A percentile compares a stretch with the other conserved stretches of the same genome.
These are phyloP conservation scores for Amanita phalloides DNA, from an alignment of 768 basidiomycete species.

Conservation along the genomic window DNA sequence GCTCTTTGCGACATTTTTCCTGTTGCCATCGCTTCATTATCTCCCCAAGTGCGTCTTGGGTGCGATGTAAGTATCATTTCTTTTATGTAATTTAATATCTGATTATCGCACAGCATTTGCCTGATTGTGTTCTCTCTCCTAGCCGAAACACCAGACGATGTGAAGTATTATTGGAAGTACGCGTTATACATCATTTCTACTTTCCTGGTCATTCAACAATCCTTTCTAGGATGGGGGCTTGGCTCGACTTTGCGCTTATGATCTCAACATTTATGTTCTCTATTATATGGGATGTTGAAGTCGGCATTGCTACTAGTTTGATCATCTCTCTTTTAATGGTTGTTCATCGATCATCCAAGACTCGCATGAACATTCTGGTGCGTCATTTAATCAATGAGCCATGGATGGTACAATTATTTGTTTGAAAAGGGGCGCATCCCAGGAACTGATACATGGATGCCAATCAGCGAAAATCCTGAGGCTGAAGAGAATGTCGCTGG, in stretches of 20 bases:
- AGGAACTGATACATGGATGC: slow-evolving; percentile 83
- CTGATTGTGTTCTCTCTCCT: slow-evolving; percentile 81
- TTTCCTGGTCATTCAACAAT: neutral
- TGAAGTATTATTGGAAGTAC: slow-evolving; percentile 76
- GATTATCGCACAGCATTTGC: slow-evolving; percentile 44
- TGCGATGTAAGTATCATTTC: slow-evolving; percentile 51
- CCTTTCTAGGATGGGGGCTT: slow-evolving; percentile 67
- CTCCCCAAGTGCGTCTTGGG: slow-evolving; percentile 87
- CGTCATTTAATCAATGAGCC: slow-evolving; percentile 12
- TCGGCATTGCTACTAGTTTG: slow-evolving; percentile 83
- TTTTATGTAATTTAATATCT: neutral
- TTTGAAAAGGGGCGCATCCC: slow-evolving; percentile 67
- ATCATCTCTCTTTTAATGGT: slow-evolving; percentile 84
- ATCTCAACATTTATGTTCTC: slow-evolving; percentile 79
- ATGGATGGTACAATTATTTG: neutral
- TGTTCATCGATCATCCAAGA: slow-evolving; percentile 79
- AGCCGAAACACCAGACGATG: slow-evolving; percentile 79
- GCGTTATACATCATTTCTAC: slow-evolving; percentile 11
- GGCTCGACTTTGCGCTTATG: slow-evolving; percentile 85
- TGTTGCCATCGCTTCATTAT: slow-evolving; percentile 77
- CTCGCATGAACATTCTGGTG: slow-evolving; percentile 87
- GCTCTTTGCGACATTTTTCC: slow-evolving; percentile 79
- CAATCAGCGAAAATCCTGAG: slow-evolving; percentile 80
- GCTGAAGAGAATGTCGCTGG: slow-evolving; percentile 74
- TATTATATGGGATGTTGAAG: slow-evolving; percentile 85